Conservation (phyloP, 139 green algal genomes). For the Cymbomonas tetramitiformis region DNA sequence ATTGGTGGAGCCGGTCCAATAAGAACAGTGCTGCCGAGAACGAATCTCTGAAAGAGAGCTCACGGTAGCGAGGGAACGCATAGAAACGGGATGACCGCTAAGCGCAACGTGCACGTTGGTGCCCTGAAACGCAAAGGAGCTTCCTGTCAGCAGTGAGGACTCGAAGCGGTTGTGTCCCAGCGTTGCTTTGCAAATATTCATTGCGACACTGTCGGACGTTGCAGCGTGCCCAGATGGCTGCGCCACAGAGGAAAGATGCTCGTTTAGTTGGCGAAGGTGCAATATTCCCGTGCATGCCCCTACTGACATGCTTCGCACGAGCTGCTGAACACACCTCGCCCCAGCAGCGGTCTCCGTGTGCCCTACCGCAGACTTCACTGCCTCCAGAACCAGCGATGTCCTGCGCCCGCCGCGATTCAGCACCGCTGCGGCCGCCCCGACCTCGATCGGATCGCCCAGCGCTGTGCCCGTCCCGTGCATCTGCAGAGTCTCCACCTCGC, state of each 20-base stretch:
- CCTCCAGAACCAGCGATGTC: not conserved
- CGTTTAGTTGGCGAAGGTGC: constrained; percentile 46
- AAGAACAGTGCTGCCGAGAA: too few species aligned
- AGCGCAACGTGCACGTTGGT: constrained; percentile 73
- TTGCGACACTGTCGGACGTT: not conserved
- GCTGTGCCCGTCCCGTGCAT: constrained; percentile 70
- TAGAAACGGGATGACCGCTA: too few species aligned
- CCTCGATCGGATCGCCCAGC: constrained; percentile 74
- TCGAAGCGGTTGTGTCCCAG: not conserved
- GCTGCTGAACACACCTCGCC: constrained; percentile 36
- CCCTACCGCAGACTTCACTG: not conserved
- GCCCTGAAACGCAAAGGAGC: constrained; percentile 73
- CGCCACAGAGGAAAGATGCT: constrained; percentile 37
- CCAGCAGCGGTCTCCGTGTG: constrained; percentile 7
- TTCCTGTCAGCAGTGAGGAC: not conserved
- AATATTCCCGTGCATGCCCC: not conserved
- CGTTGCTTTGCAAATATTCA: not conserved
- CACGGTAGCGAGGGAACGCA: too few species aligned
- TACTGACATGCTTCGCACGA: not conserved
- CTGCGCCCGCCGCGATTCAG: not conserved
- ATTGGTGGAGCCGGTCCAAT: too few species aligned
- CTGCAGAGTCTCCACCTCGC: constrained; percentile 29
- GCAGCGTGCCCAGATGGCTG: not conserved
- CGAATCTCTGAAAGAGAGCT: too few species aligned
- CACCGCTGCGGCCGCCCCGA: constrained; percentile 38